These are phyloP conservation scores for Penicillium sp. DNA, from an alignment of 2,329 filamentous ascomycete species.

Conservation along the genomic window DNA sequence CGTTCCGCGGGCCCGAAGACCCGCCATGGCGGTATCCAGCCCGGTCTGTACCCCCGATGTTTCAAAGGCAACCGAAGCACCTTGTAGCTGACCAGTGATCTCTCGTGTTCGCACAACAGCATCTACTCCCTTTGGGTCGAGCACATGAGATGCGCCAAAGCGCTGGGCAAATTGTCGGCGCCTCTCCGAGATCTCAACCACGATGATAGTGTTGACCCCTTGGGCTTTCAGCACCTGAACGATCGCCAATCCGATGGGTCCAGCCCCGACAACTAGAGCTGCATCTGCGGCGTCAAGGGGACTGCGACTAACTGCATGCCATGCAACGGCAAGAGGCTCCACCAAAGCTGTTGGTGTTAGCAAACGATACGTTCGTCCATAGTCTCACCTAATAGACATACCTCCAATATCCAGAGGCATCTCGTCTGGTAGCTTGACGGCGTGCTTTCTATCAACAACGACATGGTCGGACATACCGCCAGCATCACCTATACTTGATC, in stretches of 20 bases:
- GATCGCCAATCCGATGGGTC: conserved; percentile 65
- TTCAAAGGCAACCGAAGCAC: conserved; percentile 63
- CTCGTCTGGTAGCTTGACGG: conserved; percentile 26
- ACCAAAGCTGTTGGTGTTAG: conserved; percentile 53
- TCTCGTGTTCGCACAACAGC: conserved; percentile 52
- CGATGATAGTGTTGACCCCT: conserved; percentile 59
- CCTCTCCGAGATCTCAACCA: conserved; percentile 58
- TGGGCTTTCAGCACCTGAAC: conserved; percentile 61
- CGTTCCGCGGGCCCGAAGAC: conserved; percentile 58
- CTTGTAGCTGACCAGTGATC: conserved; percentile 52
- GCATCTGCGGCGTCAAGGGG: conserved; percentile 50
- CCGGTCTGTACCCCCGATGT: conserved; percentile 64
- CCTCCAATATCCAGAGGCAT: conserved; percentile 29
- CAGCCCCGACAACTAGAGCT: conserved; percentile 62
- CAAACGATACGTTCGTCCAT: not conserved
- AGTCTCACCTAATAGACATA: conserved; percentile 22
- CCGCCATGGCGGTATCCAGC: conserved; percentile 50
- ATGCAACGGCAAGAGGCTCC: conserved; percentile 66
- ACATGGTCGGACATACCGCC: conserved; percentile 36
- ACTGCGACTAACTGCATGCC: conserved; percentile 62
- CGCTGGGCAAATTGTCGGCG: conserved; percentile 57
- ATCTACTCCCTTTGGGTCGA: conserved; percentile 55
- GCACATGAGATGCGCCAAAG: conserved; percentile 60
- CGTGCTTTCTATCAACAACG: conserved; percentile 25
- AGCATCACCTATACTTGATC: conserved; percentile 46